Evolutionary conservation across 2,329 filamentous ascomycete species (phyloP), one percentile per base, ranked within the genome.

Genomic region (Sporothrix brunneoviolacea): DNA sequence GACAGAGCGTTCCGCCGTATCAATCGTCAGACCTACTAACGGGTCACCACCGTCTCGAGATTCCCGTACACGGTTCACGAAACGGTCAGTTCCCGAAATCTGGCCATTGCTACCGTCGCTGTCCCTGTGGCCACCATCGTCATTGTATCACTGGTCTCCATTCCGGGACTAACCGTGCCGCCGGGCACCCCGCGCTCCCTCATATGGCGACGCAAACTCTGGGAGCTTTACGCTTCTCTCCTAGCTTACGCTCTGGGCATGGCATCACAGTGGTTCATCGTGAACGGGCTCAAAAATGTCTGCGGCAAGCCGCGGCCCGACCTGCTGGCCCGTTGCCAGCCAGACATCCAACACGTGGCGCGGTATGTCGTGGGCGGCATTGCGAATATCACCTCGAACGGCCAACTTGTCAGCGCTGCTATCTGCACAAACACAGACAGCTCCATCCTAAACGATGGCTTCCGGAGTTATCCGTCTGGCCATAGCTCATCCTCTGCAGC

Each of bases 181-280:
- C 73, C 72, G 37, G 74, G 76, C 18, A 83, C 84, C 0, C 81
- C 86, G 2, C 76, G 75, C 56, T 66, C 75, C 4, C 68, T 88
- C 48, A 73, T 91, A 39, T 90, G 88, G 83, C 80, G 79, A 63
- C 79, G 88, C 57, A 95, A 93, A 69, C 65, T 95, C 1, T 96
- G 91, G 90, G 91, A 96, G 66, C 82, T 88, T 65, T 89, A 96
- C 63, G 82, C 82, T 2, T 90, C 88, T 52, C 88, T 85, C 81
- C 80, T 95, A 60, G 91, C 91, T 0, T 75, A 95, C 3, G 87
- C 75, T 1, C 72, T 95, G 16, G 81, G 86, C 3, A 71, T 89
- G 9, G 81, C 83, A 3, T 74, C 80, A 2, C 78, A 86, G 4
- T 94, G 86, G 71, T 82, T 93, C 66, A 82, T 94, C 60, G 91